These are phyloP conservation scores for Naganishia randhawae DNA, from an alignment of 768 basidiomycete genomes.

Conservation along the genomic window DNA sequence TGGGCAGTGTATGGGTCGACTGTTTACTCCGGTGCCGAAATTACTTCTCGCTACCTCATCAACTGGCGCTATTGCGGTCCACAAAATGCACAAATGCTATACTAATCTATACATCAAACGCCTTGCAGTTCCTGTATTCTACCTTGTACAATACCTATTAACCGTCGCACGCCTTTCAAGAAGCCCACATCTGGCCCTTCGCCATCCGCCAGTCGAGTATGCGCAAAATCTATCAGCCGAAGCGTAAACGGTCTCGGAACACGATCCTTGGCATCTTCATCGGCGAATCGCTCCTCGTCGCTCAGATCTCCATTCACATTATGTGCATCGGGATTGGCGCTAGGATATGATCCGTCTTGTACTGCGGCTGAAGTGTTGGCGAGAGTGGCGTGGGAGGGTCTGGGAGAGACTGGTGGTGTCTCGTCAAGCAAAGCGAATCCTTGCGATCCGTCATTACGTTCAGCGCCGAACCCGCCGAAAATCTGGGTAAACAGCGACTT, in stretches of 20 bases:
- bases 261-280: conserved; percentile 28
- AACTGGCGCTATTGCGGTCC: background rate
- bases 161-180: conserved; percentile 66
- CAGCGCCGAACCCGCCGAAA: conserved; percentile 21
- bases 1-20: background rate
- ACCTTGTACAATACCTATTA: conserved; percentile 61
- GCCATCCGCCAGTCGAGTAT: conserved; percentile 66
- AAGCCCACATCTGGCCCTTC: conserved; percentile 76
- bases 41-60: background rate
- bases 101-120: no score
- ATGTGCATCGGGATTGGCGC: background rate
- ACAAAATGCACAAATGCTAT: no score
- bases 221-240: conserved; percentile 91
- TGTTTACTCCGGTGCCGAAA: background rate
- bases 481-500: conserved; percentile 13
- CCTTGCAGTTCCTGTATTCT: conserved; percentile 55
- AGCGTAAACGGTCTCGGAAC: conserved; percentile 60
- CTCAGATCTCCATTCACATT: conserved; percentile 19
- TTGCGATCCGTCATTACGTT: conserved; percentile 22
- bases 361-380: background rate
- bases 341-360: background rate
- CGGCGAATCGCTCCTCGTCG: conserved; percentile 25
- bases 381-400: background rate
- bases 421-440: conserved; percentile 24
- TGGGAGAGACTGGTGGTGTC: background rate